Evolutionary conservation across 2,329 filamentous ascomycete species (phyloP).

Genomic region (Ramichloridium luteum): DNA sequence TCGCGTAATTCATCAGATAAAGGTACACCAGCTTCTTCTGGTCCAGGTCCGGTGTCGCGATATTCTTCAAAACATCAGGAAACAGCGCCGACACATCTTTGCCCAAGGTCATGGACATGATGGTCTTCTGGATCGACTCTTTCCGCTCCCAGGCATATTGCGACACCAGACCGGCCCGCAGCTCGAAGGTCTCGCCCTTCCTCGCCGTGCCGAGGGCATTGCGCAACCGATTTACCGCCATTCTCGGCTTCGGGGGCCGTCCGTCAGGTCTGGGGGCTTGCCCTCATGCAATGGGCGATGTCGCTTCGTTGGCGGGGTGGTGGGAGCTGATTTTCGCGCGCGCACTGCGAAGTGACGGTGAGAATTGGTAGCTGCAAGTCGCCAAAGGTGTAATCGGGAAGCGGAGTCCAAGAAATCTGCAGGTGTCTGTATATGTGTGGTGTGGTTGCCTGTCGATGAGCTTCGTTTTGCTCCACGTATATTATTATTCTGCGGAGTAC

Average conservation of each 20-base stretch:
- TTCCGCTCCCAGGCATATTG: constrained; percentile 99
- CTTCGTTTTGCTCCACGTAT: too few relatives aligned
- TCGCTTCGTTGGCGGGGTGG: too few relatives aligned
- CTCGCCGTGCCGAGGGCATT: constrained; percentile 84
- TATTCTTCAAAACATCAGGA: constrained; percentile 96
- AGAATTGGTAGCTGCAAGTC: constrained; percentile 3
- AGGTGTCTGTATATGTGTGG: too few relatives aligned
- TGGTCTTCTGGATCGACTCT: constrained; percentile 98
- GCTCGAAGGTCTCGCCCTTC: constrained; percentile 96
- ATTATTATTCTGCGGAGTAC: too few relatives aligned
- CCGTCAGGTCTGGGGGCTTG: background rate
- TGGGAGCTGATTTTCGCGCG: too few relatives aligned
- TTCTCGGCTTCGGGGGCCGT: constrained; percentile 29
- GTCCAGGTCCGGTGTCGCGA: constrained; percentile 84
- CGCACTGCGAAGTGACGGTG: constrained; percentile 7
- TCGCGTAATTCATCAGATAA: constrained; percentile 99
- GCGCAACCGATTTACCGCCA: constrained; percentile 94
- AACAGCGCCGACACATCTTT: constrained; percentile 97
- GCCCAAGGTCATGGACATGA: constrained; percentile 98
- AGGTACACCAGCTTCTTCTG: constrained; percentile 99
- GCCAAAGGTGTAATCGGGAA: too few relatives aligned
- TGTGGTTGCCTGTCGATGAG: too few relatives aligned
- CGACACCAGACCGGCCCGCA: constrained; percentile 86
- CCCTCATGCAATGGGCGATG: too few relatives aligned
- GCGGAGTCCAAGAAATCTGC: too few relatives aligned